Base-by-base conservation (phyloP, 257 asterid genomes). In the Primulina eburnea region DNA sequence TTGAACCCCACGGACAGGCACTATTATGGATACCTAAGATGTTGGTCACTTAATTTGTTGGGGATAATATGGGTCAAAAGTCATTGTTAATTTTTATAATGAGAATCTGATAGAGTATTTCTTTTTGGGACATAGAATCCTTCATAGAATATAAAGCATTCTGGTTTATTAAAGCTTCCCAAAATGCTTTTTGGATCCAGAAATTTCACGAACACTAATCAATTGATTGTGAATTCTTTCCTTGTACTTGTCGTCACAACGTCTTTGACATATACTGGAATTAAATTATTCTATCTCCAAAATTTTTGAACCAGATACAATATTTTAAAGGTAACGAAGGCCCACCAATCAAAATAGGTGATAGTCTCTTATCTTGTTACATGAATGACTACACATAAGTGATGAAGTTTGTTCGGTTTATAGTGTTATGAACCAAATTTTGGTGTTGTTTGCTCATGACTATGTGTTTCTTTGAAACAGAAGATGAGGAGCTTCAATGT, bases 401-500 rank as follows among this genome's bases (percentile, higher is more conserved):
- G 55, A 12, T 12, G 53, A 43, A 11, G 17, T 12, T 43, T 43
- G 14, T 43, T 28, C 4, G 4, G 30, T 28, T 28, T 28, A 43
- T 12, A 4, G 55, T 4, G 55, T 43, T 12, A 4, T 4, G 2
- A 4, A 3, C n/a, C 17, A 26, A 17, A 16, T 56, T 55, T 38
- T 50, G 34, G 8, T 61, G 26, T 29, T 61, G n/a, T 30, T 70
- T 47, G 28, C 71, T 40, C 71, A 20, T 62, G 62, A 1, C 60
- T 59, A 40, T 59, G 18, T 50, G 34, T 75, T 62, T 86, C 43
- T 78, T 37, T 62, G 62, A 63, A 66, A 66, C 96, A 94, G 99
- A 87, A 89, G 97, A 91, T 40, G 85, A 92, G 72, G 97, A 94
- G 83, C 97, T 94, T 67, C 96, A 91, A 71, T 76, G 85, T 62